phyloP scores from a whole-genome alignment of 2,329 filamentous ascomycete genomes.

The Botrytis elliptica region DNA sequence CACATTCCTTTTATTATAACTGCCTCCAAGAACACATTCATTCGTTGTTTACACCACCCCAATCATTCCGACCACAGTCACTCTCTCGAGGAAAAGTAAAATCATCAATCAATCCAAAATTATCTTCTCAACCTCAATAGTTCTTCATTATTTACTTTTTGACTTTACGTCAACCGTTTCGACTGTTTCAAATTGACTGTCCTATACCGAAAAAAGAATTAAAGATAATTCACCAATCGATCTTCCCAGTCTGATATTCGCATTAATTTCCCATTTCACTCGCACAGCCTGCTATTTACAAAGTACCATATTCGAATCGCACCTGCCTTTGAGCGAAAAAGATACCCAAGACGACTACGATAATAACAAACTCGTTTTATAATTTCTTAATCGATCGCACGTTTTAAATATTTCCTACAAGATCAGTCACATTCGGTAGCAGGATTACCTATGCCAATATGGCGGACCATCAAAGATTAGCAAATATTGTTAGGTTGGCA shows the following conservation, averaged over 20 bases:
- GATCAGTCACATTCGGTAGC: constrained; percentile 17
- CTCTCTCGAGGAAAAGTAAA: constrained; percentile 35
- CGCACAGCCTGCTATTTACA: background rate
- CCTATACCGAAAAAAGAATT: background rate
- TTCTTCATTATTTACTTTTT: background rate
- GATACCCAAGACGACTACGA: constrained; percentile 2
- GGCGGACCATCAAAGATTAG: constrained; percentile 28
- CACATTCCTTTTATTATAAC: constrained; percentile 50
- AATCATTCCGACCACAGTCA: constrained; percentile 37
- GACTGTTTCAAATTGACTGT: background rate
- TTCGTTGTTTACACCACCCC: constrained; percentile 36
- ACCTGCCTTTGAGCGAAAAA: constrained; percentile 24
- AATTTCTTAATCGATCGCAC: constrained; percentile 12
- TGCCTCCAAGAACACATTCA: constrained; percentile 39
- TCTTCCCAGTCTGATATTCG: background rate
- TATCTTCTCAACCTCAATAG: background rate
- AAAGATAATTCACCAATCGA: constrained; percentile 11
- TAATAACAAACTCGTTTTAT: background rate
- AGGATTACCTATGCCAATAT: constrained; percentile 25
- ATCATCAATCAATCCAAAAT: background rate
- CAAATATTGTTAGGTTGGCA: constrained; percentile 35
- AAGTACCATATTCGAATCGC: constrained; percentile 22
- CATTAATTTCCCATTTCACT: constrained; percentile 3
- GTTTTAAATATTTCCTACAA: background rate
- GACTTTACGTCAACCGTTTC: background rate